Conservation (phyloP, 139 green algal species). For the Parachlorella kessleri region DNA sequence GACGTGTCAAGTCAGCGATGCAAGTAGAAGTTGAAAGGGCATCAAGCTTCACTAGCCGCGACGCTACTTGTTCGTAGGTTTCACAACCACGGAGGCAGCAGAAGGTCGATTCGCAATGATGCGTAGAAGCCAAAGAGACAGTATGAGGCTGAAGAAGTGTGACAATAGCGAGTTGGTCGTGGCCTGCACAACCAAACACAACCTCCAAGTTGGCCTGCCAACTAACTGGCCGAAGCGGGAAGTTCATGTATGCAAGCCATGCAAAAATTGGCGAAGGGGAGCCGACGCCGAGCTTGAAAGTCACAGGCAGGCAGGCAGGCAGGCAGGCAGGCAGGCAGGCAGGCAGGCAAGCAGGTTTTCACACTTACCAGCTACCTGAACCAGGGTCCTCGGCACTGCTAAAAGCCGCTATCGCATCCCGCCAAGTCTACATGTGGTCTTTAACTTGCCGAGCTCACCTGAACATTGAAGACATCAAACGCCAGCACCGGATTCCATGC, state of each 20-base stretch:
- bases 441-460: conserved; percentile 52
- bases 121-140: conserved; percentile 84
- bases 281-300: too few relatives aligned
- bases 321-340: too few relatives aligned
- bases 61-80: not conserved
- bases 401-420: not conserved
- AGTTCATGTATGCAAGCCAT: too few relatives aligned
- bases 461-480: conserved; percentile 98
- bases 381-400: not conserved
- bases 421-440: not conserved
- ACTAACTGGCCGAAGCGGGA: too few relatives aligned
- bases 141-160: conserved; percentile 87
- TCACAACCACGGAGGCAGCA: not conserved
- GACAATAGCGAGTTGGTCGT: conserved; percentile 91
- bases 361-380: not conserved
- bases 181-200: too few relatives aligned
- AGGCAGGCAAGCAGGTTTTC: not conserved
- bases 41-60: not conserved
- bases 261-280: too few relatives aligned
- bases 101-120: conserved; percentile 45
- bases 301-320: not conserved
- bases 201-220: too few relatives aligned
- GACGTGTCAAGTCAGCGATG: too few relatives aligned
- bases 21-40: too few relatives aligned
- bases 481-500: conserved; percentile 95